Percentiles rank a stretch among this genome's conserved stretches.
These are phyloP conservation scores for Blastobotrys indianensis DNA, from an alignment of 1,139 yeast genomes.

Conservation along the genomic window DNA sequence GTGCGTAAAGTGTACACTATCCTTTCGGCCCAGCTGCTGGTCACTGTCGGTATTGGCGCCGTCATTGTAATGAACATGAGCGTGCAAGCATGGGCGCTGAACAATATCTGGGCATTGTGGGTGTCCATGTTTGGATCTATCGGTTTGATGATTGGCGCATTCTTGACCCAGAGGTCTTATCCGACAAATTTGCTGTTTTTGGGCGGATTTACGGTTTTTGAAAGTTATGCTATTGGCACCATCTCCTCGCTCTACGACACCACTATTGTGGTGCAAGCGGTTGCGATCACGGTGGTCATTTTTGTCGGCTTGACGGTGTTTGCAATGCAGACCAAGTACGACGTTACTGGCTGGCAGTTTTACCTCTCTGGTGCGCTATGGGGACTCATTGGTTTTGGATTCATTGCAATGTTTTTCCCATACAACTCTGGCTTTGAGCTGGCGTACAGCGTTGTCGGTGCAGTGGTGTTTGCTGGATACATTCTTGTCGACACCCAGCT, in stretches of 20 bases:
- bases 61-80: slow-evolving; percentile 45
- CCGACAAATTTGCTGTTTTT: slow-evolving; percentile 57
- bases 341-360: slow-evolving; percentile 69
- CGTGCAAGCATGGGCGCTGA: slow-evolving; percentile 53
- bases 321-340: slow-evolving; percentile 80
- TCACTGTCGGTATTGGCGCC: slow-evolving; percentile 57
- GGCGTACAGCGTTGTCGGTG: slow-evolving; percentile 67
- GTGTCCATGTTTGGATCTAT: slow-evolving; percentile 55
- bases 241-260: slow-evolving; percentile 61
- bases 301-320: slow-evolving; percentile 71
- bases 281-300: slow-evolving; percentile 60
- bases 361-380: slow-evolving; percentile 56
- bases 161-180: slow-evolving; percentile 55
- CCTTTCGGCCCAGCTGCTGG: slow-evolving; percentile 56
- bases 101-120: slow-evolving; percentile 56
- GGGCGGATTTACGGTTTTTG: slow-evolving; percentile 64
- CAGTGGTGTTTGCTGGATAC: slow-evolving; percentile 65
- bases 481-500: slow-evolving; percentile 77
- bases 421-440: slow-evolving; percentile 50
- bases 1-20: slow-evolving; percentile 74
- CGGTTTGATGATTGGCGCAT: slow-evolving; percentile 56
- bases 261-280: slow-evolving; percentile 62
- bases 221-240: slow-evolving; percentile 68
- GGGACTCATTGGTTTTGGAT: slow-evolving; percentile 67
- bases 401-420: slow-evolving; percentile 65